These are phyloP conservation scores for Pontederia crassipes DNA, from an alignment of 176 grass and related monocot genomes.

Conservation along the genomic window DNA sequence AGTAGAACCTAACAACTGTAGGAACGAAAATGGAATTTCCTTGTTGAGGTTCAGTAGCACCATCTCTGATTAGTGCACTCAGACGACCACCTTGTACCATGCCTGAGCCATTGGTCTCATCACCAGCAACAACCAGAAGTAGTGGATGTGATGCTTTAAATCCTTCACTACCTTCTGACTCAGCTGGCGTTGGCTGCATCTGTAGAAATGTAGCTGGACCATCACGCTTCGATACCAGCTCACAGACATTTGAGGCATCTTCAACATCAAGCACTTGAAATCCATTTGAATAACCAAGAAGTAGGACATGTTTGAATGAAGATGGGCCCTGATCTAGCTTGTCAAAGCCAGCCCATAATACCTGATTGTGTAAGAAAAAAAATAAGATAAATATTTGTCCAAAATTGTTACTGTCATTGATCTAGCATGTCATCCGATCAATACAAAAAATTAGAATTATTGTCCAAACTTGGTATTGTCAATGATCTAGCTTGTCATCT, in stretches of 20 bases:
- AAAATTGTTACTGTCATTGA: no score
- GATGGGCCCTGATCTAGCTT: slow-evolving; percentile 64
- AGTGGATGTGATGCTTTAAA: slow-evolving; percentile 90
- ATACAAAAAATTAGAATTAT: no score
- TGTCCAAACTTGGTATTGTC: no score
- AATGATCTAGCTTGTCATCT: no score
- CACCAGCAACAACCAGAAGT: slow-evolving; percentile 92
- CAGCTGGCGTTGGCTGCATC: slow-evolving; percentile 75
- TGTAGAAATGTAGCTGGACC: slow-evolving; percentile 98
- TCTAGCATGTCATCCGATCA: no score
- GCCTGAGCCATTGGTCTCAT: slow-evolving; percentile 85
- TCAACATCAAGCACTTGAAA: slow-evolving; percentile 99
- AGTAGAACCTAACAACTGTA: slow-evolving; percentile 93
- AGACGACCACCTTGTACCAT: slow-evolving; percentile 84
- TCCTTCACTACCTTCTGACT: slow-evolving; percentile 56
- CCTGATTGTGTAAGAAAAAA: slow-evolving; percentile 25
- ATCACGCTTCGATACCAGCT: slow-evolving; percentile 93
- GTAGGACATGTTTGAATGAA: slow-evolving; percentile 86
- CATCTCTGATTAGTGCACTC: slow-evolving; percentile 91
- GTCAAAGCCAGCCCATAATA: slow-evolving; percentile 96
- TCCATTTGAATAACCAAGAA: slow-evolving; percentile 90
- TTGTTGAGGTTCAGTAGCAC: slow-evolving; percentile 45
- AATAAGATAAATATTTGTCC: no score
- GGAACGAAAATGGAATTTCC: slow-evolving; percentile 66
- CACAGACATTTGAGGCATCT: slow-evolving; percentile 86